Percentiles rank a stretch among this genome's conserved stretches.
Evolutionary conservation across 495 filamentous ascomycete genomes (phyloP).

Genomic region (Gamarada debralockiae): DNA sequence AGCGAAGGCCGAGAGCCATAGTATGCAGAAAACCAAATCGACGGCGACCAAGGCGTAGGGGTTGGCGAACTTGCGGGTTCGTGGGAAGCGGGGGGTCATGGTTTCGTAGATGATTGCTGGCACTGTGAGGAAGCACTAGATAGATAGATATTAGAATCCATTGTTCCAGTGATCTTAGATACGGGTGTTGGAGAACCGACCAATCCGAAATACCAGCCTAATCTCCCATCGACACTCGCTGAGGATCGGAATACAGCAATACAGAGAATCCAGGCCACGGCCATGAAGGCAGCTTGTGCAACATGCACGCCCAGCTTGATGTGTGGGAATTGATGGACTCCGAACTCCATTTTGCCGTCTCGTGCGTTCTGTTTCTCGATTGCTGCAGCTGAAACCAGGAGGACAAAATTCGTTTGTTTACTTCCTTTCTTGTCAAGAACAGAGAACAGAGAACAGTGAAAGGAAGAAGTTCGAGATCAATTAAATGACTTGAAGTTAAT

Average conservation of each 20-base stretch:
- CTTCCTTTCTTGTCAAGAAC: too few species aligned
- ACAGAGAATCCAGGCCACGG: constrained; percentile 68
- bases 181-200: constrained; percentile 43
- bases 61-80: constrained; percentile 73
- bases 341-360: constrained; percentile 35
- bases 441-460: neutral
- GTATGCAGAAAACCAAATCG: constrained; percentile 66
- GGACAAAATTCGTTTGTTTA: neutral
- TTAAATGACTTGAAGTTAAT: too few species aligned
- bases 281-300: constrained; percentile 61
- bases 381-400: neutral
- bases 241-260: constrained; percentile 64
- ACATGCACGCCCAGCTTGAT: constrained; percentile 54
- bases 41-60: constrained; percentile 76
- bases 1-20: constrained; percentile 85
- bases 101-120: constrained; percentile 80
- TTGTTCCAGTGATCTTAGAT: neutral
- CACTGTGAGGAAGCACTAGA: constrained; percentile 79
- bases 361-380: neutral
- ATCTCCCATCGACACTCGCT: constrained; percentile 60
- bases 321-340: constrained; percentile 47
- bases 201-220: constrained; percentile 73
- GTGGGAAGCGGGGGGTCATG: constrained; percentile 80
- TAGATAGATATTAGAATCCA: constrained; percentile 5
- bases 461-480: too few species aligned